These are phyloP conservation scores for Trypanosoma avium DNA, from an alignment of 208 protist species.

Conservation along the genomic window DNA sequence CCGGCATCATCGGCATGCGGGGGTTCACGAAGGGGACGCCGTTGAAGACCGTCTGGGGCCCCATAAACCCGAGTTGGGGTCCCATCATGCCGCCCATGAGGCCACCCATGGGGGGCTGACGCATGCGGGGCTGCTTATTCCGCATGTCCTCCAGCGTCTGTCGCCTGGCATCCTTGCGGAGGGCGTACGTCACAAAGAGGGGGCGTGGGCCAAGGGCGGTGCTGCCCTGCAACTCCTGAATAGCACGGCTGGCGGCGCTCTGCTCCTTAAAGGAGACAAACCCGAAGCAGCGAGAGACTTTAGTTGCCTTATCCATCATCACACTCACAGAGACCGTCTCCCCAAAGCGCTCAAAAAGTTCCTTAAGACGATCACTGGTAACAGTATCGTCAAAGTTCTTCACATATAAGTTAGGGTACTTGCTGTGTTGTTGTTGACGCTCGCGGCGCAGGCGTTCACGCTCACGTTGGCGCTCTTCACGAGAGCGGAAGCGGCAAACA, in stretches of 20 bases:
- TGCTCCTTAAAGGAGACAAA: slow-evolving; percentile 97
- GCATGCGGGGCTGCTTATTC: slow-evolving; percentile 79
- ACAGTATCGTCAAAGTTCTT: slow-evolving; percentile 98
- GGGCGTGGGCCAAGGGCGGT: slow-evolving; percentile 94
- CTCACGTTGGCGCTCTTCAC: slow-evolving; percentile 92
- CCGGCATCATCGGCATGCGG: slow-evolving; percentile 77
- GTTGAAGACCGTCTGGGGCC: slow-evolving; percentile 55
- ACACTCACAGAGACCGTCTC: slow-evolving; percentile 96
- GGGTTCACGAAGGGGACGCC: slow-evolving; percentile 77
- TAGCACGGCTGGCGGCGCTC: slow-evolving; percentile 94
- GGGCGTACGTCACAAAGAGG: slow-evolving; percentile 97
- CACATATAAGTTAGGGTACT: slow-evolving; percentile 98
- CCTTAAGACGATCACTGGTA: slow-evolving; percentile 93
- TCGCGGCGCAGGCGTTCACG: slow-evolving; percentile 90
- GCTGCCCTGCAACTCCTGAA: slow-evolving; percentile 96
- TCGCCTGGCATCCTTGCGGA: slow-evolving; percentile 96
- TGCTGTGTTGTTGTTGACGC: slow-evolving; percentile 88
- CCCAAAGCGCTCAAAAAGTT: slow-evolving; percentile 96
- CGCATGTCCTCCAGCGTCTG: slow-evolving; percentile 93
- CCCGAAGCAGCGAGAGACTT: slow-evolving; percentile 95
- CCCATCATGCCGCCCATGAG: slow-evolving; percentile 55
- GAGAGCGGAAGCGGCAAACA: slow-evolving; percentile 96
- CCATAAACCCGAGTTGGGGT: slow-evolving; percentile 54
- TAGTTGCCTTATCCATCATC: slow-evolving; percentile 95
- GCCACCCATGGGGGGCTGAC: slow-evolving; percentile 49